Base-by-base conservation (phyloP, 2,329 filamentous ascomycete genomes). In the Elsinoe batatas region DNA sequence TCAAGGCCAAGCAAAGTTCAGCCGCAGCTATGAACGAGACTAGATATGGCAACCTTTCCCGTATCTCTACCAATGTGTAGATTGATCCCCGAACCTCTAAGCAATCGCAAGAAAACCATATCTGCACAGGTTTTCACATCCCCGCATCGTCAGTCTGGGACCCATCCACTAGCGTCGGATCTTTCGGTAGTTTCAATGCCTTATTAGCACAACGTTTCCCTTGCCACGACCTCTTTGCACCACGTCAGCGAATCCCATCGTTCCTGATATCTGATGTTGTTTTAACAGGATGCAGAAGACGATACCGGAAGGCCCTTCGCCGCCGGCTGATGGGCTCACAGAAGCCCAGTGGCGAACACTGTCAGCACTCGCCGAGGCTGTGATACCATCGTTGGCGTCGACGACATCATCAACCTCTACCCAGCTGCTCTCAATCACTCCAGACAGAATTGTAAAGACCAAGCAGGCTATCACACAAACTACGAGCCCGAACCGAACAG, bases 291-390 rank as follows among this genome's bases (percentile, higher is more conserved):
- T 54, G 51, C 51, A 54, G 8, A 26, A 30, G 17, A 38, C 50
- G 11, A 54, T 35, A 37, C 73, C 77, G 53, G 65, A 79, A 8
- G 73, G 77, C 22, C 75, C 77, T 1, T 67, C 73, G 2, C 71
- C 77, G 13, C 59, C 65, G 3, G 67, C 72, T 11, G 71, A 77
- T 49, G 70, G 78, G 49, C 73, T 83, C 60, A 77, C 74, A 1
- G 66, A 75, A 11, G 65, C 71, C 1, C 81, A 84, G 73, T 84
- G 81, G 81, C 72, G 69, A 30, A 81, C 77, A 0, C 68, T 84
- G 2, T 69, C 79, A 46, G 75, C 80, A 20, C 73, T 84, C 30
- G 72, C 76, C 7, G 80, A 83, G 59, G 74, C 80, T 1, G 68
- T 80, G 15, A 69, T 88, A 32, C 83, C 84, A 2, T 76, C 82